Conservation (phyloP, 2,329 filamentous ascomycete species). For the Trichophyton equinum region DNA sequence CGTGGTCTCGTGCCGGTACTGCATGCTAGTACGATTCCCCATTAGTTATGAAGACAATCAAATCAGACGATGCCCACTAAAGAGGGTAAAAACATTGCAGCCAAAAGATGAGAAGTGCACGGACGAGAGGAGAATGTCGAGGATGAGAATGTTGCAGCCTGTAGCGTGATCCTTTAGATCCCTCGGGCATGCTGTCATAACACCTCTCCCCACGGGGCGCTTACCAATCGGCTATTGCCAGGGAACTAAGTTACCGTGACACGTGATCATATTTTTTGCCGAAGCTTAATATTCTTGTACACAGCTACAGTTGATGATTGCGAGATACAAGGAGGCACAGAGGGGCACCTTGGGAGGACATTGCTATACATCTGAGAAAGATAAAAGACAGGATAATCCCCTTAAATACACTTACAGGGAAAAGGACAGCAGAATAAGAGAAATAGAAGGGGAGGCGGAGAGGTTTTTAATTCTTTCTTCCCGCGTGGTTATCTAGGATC, state of each 20-base stretch:
- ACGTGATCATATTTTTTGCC: background rate
- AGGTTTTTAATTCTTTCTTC: background rate
- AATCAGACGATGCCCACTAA: background rate
- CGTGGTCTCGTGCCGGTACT: slow-evolving; percentile 25
- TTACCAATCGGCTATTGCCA: background rate
- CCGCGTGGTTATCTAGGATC: background rate
- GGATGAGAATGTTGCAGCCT: background rate
- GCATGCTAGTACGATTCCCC: slow-evolving; percentile 25
- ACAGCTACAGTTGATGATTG: too few species aligned
- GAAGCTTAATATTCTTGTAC: too few species aligned
- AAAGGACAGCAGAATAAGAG: background rate
- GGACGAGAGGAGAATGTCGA: background rate
- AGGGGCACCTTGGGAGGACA: background rate
- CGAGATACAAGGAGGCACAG: background rate
- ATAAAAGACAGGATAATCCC: background rate
- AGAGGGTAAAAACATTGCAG: background rate
- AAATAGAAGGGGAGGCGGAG: background rate
- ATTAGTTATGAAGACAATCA: slow-evolving; percentile 4
- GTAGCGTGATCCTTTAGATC: background rate
- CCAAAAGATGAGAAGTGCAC: background rate
- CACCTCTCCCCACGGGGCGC: background rate
- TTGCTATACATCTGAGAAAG: background rate
- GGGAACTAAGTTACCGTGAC: background rate
- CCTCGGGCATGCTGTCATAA: background rate
- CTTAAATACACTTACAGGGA: background rate